These are phyloP conservation scores for Cardamine chenopodiifolia DNA, from an alignment of 345 rosid genomes.

Conservation along the genomic window DNA sequence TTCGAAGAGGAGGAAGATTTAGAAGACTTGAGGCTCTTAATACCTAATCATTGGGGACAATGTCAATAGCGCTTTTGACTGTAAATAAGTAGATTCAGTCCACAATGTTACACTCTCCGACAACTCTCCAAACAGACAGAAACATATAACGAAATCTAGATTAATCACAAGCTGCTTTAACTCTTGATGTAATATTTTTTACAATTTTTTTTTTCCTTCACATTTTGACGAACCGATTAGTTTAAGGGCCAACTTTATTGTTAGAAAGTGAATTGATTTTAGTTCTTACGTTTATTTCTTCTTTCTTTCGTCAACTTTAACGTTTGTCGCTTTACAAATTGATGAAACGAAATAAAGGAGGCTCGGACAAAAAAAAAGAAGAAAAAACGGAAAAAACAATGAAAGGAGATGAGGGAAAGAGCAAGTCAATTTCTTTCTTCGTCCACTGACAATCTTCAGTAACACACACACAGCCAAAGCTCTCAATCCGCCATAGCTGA, in stretches of 20 bases:
- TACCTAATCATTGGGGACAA: background rate
- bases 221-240: background rate
- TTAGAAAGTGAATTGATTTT: background rate
- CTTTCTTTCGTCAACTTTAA: background rate
- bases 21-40: conserved; percentile 13
- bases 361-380: background rate
- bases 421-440: conserved; percentile 46
- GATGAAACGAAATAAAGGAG: background rate
- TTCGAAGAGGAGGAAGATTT: background rate
- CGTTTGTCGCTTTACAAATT: conserved; percentile 2
- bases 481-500: conserved; percentile 16
- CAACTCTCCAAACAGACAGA: background rate
- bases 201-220: background rate
- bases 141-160: background rate
- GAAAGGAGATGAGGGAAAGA: background rate
- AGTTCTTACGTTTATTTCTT: background rate
- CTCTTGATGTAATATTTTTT: background rate
- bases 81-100: background rate
- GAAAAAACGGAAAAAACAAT: background rate
- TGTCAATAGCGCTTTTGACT: background rate
- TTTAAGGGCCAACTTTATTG: background rate
- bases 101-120: background rate
- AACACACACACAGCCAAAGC: conserved; percentile 22
- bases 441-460: conserved; percentile 39
- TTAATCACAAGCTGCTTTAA: background rate